Conservation (phyloP, 148 eudicot species). For the Persicaria maculosa region DNA sequence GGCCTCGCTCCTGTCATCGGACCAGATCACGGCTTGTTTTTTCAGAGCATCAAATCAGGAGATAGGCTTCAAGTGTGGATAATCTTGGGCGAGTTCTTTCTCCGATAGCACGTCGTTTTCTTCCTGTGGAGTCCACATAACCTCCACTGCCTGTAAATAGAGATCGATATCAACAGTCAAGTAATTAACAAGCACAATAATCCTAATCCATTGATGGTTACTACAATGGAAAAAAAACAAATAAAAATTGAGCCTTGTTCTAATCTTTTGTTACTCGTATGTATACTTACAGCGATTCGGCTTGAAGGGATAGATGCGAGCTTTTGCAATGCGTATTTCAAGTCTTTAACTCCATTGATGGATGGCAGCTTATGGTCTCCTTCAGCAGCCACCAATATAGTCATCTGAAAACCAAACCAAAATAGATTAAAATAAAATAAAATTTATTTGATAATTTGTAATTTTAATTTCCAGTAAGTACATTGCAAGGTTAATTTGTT, state of each 20-base stretch:
- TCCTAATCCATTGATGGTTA: background rate
- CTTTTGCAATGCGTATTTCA: conserved; percentile 77
- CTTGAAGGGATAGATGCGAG: conserved; percentile 69
- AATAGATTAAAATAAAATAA: background rate
- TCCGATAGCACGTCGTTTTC: conserved; percentile 14
- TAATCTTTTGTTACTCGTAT: background rate
- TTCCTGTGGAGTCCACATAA: conserved; percentile 17
- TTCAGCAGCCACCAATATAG: conserved; percentile 87
- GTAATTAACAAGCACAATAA: background rate
- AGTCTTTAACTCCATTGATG: conserved; percentile 49
- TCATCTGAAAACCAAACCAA: conserved; percentile 37
- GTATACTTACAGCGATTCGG: conserved; percentile 48
- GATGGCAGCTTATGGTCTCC: conserved; percentile 71
- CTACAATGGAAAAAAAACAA: no score
- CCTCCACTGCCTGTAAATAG: conserved; percentile 15
- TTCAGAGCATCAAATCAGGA: no score
- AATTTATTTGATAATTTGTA: no score
- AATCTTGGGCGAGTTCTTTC: conserved; percentile 14
- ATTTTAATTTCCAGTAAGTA: background rate
- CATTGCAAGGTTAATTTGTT: conserved; percentile 7
- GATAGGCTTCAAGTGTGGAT: conserved; percentile 11
- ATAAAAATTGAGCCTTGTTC: no score
- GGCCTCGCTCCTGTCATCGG: no score
- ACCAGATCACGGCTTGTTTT: no score
- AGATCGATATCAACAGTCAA: background rate